Evolutionary conservation across 331 rosid species (phyloP), one percentile per base, ranked within the genome.

Genomic region (Acacia concinna): DNA sequence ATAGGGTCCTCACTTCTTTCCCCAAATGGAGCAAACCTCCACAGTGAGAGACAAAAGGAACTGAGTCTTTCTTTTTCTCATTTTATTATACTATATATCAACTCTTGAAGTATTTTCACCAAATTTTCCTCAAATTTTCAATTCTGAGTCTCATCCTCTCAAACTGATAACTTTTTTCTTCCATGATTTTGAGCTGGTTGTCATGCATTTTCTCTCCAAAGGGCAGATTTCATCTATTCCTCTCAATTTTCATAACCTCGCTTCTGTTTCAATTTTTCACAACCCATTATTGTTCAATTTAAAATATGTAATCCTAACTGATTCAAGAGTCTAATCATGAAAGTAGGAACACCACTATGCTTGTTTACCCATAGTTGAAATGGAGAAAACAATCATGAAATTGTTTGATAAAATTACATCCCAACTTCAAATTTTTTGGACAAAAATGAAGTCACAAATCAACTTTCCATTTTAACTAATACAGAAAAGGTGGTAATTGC

Each of bases 71-170:
- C 1, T 11, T 20, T 30, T 18, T 6, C 25, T n/a, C 57, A 51
- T 51, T 51, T 1, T 51, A 7, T 60, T 13, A 11, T 5, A 47
- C 47, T 31, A 56, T 18, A 67, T 35, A 67, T 35, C 40, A 27
- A 78, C 32, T n/a, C 60, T 28, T 40, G 68, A 71, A 6, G 5
- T 56, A 4, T 35, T 23, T 66, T 17, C 43, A 41, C 59, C 82
- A 40, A 62, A 40, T 56, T 68, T 15, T 78, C 56, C 71, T 57
- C 69, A 20, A 18, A 78, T 78, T 40, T 77, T 38, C 25, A 51
- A 52, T 38, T 59, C 44, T 35, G 25, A 18, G 9, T 57, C 51
- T 54, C 34, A 73, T 54, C 47, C 63, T 74, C 68, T 25, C 68
- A 8, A 37, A 52, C 2, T 21, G 3, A 23, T n/a, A 28, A 31